Evolutionary conservation across 352 stramenopile genomes (phyloP), one percentile per base, ranked within the genome.

Genomic region (Pythium sp.): DNA sequence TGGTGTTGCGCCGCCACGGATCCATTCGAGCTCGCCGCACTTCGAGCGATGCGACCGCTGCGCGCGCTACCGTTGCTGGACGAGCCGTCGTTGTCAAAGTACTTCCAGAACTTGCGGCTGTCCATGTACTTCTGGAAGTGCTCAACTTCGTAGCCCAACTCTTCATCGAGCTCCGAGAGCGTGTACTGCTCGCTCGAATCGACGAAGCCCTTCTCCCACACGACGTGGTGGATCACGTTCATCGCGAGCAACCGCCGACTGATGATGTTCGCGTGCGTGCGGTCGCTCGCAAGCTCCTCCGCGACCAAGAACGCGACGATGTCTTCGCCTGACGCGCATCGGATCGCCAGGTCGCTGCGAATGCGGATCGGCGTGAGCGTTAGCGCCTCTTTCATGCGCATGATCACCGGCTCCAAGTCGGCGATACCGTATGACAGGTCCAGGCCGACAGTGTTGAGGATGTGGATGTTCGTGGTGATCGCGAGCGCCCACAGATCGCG

Each of bases 121-220:
- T 95, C 88, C 72, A 94, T 80, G 67, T 91, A 93, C 66, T 90
- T 91, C 38, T 87, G 69, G 68, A 93, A 95, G 62, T 92, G 81
- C 38, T 92, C 80, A 24, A 90, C 65, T 51, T 89, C 70, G 69
- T 93, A 91, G 58, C 79, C 80, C 54, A 72, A 69, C 26, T 92
- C 82, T 54, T 83, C 76, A 38, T 90, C 76, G 32, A 89, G 51
- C 18, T 86, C 73, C 5, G 75, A 73, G 67, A 95, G 81, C 61
- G 84, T 87, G 71, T 84, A 95, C 24, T 86, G 81, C 62, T 95
- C 87, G 49, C 74, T 72, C 22, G 80, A 88, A 64, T 94, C 86
- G n/a, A 84, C 72, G 69, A 95, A 95, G 65, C 92, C 86, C 34
- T 89, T 88, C 57, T 91, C 81, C 87, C 87, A 95, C 63, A 92